Conservation (phyloP, 495 filamentous ascomycete genomes). For the Physcia stellaris region DNA sequence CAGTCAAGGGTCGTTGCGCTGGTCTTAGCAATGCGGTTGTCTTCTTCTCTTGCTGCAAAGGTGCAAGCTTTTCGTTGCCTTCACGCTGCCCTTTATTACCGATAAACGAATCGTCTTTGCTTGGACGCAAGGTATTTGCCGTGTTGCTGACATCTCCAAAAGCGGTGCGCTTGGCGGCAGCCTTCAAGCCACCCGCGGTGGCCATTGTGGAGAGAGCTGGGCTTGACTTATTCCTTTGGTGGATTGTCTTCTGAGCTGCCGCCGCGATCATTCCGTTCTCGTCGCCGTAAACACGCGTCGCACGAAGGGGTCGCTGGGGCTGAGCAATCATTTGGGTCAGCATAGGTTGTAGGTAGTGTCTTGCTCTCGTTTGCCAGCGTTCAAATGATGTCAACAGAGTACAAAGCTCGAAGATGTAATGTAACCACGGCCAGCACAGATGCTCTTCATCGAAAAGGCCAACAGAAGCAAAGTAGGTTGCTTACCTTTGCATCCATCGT, state of each 20-base stretch:
- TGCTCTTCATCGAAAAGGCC: no score
- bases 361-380: no score
- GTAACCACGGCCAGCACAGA: no score
- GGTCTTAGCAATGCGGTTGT: conserved; percentile 40
- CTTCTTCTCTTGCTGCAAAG: conserved; percentile 29
- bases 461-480: no score
- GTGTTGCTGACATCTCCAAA: conserved; percentile 76
- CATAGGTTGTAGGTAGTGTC: no score
- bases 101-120: conserved; percentile 38
- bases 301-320: conserved; percentile 58
- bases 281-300: conserved; percentile 50
- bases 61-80: conserved; percentile 29
- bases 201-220: conserved; percentile 47
- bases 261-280: conserved; percentile 52
- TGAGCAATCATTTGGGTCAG: no score
- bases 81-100: conserved; percentile 32
- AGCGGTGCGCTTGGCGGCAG: conserved; percentile 55
- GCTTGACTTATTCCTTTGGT: conserved; percentile 73
- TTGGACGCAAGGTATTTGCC: conserved; percentile 33
- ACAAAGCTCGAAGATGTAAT: no score
- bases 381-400: no score
- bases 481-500: conserved; percentile 30
- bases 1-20: conserved; percentile 48
- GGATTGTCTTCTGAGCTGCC: conserved; percentile 44
- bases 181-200: conserved; percentile 46